Percentiles rank a stretch among this genome's conserved stretches.
Conservation (phyloP, 768 basidiomycete genomes). For the Leccinum variicolor region DNA sequence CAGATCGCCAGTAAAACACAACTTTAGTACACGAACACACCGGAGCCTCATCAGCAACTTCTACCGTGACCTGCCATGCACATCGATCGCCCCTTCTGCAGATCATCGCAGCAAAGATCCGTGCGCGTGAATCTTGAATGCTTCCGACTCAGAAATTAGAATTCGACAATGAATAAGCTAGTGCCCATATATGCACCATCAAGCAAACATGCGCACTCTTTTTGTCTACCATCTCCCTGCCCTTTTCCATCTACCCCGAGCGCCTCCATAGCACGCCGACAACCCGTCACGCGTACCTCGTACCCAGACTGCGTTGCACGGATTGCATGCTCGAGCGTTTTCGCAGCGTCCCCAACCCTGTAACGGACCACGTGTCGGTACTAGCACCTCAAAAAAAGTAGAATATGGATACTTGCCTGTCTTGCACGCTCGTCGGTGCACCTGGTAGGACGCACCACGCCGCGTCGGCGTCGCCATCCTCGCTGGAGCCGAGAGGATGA, state of each 20-base stretch:
- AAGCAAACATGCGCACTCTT: not conserved
- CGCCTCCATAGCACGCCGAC: conserved; percentile 34
- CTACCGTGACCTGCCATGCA: conserved; percentile 28
- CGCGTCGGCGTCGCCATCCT: not conserved
- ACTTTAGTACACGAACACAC: not conserved
- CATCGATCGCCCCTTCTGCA: conserved; percentile 31
- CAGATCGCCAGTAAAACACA: conserved; percentile 72
- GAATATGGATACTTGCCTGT: conserved; percentile 19
- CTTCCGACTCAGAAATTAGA: conserved; percentile 73
- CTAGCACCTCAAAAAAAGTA: not conserved
- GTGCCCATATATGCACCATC: too few species aligned
- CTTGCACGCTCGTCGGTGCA: conserved; percentile 13
- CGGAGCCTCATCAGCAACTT: conserved; percentile 77
- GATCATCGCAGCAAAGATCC: conserved; percentile 92
- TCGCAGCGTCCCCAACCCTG: conserved; percentile 46
- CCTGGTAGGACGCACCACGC: conserved; percentile 27
- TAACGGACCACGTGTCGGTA: not conserved
- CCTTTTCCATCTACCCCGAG: conserved; percentile 23
- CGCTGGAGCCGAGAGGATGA: conserved; percentile 5
- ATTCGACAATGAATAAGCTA: too few species aligned
- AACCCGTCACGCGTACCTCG: conserved; percentile 30
- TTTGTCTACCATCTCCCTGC: not conserved
- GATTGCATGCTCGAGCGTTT: conserved; percentile 44
- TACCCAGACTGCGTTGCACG: conserved; percentile 53
- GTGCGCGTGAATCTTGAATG: conserved; percentile 70